These are phyloP conservation scores for Paulownia fortunei DNA, from an alignment of 257 asterid genomes.

Conservation along the genomic window DNA sequence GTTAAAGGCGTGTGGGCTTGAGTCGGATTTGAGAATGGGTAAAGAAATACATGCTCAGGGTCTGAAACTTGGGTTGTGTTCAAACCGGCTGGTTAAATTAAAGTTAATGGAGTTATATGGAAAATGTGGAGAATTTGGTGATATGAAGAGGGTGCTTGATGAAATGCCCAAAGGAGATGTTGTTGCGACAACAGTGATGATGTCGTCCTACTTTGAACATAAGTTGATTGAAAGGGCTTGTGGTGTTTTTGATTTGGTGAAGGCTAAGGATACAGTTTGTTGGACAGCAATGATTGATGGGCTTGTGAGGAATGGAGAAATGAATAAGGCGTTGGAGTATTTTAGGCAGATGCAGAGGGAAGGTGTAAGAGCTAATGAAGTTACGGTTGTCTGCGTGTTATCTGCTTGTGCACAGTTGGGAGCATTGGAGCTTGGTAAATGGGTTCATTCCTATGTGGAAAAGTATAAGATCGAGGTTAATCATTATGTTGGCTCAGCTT, in stretches of 20 bases:
- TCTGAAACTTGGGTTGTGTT: slow-evolving; percentile 47
- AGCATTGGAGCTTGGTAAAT: slow-evolving; percentile 58
- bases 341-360: slow-evolving; percentile 58
- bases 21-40: slow-evolving; percentile 42
- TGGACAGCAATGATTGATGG: slow-evolving; percentile 72
- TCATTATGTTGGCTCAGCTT: slow-evolving; percentile 56
- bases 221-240: slow-evolving; percentile 44
- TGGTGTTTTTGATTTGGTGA: slow-evolving; percentile 36
- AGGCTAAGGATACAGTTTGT: slow-evolving; percentile 58
- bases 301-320: slow-evolving; percentile 59
- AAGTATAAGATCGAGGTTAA: slow-evolving; percentile 42
- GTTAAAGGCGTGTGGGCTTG: slow-evolving; percentile 57
- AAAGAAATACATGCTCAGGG: slow-evolving; percentile 50
- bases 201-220: slow-evolving; percentile 51
- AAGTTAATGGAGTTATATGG: slow-evolving; percentile 60
- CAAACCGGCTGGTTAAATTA: slow-evolving; percentile 45
- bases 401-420: slow-evolving; percentile 66
- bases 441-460: slow-evolving; percentile 55
- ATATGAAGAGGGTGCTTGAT: slow-evolving; percentile 51
- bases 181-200: slow-evolving; percentile 57
- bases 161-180: slow-evolving; percentile 61
- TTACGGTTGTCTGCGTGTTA: slow-evolving; percentile 54
- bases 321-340: slow-evolving; percentile 51
- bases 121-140: slow-evolving; percentile 48
- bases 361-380: slow-evolving; percentile 54